These are phyloP conservation scores for Trichoderma reesei DNA, from an alignment of 495 filamentous ascomycete species.

Conservation along the genomic window DNA sequence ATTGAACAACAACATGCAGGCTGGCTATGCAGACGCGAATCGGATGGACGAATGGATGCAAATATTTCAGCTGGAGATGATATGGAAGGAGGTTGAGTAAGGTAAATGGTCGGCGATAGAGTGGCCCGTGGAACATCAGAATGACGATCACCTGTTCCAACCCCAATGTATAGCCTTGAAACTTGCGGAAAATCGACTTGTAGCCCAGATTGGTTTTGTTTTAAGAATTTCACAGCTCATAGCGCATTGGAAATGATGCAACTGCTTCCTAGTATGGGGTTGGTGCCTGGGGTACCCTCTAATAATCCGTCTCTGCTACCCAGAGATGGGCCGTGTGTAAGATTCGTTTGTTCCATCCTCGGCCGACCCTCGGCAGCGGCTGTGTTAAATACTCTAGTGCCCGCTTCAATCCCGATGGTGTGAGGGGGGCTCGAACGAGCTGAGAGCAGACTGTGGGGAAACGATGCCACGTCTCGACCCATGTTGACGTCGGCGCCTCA, in stretches of 20 bases:
- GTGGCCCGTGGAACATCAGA: too few species aligned
- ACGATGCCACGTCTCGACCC: not conserved
- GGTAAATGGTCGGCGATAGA: constrained; percentile 14
- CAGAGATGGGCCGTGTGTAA: not conserved
- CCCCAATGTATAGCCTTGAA: too few species aligned
- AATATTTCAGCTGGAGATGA: not conserved
- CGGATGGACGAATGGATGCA: not conserved
- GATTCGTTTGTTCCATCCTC: not conserved
- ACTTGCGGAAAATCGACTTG: too few species aligned
- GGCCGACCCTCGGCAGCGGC: not conserved
- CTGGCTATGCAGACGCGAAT: not conserved
- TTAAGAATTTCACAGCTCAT: too few species aligned
- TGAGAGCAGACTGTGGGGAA: not conserved
- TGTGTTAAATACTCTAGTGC: not conserved
- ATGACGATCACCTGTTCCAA: too few species aligned
- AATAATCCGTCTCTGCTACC: too few species aligned
- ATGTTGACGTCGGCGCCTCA: not conserved
- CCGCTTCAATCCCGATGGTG: not conserved
- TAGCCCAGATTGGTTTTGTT: too few species aligned
- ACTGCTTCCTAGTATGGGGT: too few species aligned
- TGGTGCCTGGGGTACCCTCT: too few species aligned
- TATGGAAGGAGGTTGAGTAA: not conserved
- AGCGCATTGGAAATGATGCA: too few species aligned
- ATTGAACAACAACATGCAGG: not conserved
- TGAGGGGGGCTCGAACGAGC: not conserved